phyloP scores from a whole-genome alignment of 1,139 yeast species.

The Pichia sp. region DNA sequence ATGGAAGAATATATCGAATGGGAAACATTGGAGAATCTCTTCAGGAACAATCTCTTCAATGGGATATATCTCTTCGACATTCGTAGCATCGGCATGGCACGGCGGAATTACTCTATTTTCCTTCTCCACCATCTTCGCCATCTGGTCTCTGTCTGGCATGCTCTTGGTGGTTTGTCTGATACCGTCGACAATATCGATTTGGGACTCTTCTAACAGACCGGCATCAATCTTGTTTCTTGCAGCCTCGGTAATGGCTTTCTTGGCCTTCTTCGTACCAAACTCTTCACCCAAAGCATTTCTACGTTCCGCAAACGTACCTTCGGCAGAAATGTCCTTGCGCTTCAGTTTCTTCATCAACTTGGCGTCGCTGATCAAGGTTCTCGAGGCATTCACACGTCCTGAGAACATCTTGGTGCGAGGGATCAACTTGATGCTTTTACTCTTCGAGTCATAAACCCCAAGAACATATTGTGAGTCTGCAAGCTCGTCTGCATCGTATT shows the following conservation, averaged over 20 bases:
- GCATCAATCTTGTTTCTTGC: conserved; percentile 86
- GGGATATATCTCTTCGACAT: conserved; percentile 79
- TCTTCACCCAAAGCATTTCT: conserved; percentile 89
- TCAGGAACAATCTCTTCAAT: conserved; percentile 64
- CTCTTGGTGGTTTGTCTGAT: conserved; percentile 67
- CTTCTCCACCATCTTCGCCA: conserved; percentile 48
- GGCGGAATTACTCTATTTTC: conserved; percentile 81
- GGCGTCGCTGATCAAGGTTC: conserved; percentile 15
- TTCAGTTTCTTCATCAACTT: conserved; percentile 14
- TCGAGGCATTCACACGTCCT: conserved; percentile 14
- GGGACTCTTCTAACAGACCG: conserved; percentile 55
- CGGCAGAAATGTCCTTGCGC: conserved; percentile 9
- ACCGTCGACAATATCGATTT: conserved; percentile 76
- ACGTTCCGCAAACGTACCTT: conserved; percentile 37
- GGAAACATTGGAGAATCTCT: conserved; percentile 58
- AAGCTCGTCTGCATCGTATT: conserved; percentile 61
- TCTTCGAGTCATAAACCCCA: conserved; percentile 65
- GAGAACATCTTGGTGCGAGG: conserved; percentile 15
- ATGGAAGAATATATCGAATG: conserved; percentile 36
- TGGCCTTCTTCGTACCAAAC: conserved; percentile 95
- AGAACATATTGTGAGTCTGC: conserved; percentile 36
- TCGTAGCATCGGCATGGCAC: conserved; percentile 69
- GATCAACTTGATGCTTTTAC: conserved; percentile 55
- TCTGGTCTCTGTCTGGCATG: conserved; percentile 64
- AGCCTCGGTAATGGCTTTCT: conserved; percentile 76